Evolutionary conservation across 495 filamentous ascomycete genomes (phyloP).

Genomic region (Penicillium egyptiacum): DNA sequence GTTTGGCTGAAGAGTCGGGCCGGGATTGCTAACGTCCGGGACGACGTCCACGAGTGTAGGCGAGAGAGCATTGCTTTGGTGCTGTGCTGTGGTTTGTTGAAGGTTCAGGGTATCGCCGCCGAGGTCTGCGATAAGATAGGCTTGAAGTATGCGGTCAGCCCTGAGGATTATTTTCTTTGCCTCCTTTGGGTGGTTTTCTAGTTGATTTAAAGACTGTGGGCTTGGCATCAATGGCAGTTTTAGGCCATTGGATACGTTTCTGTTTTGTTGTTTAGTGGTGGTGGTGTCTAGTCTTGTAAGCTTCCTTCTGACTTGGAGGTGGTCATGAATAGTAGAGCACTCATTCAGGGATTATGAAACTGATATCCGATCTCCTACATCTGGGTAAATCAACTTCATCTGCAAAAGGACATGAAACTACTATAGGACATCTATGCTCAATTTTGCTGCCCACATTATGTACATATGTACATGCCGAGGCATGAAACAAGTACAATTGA

Average conservation of each 20-base stretch:
- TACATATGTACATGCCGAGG: background rate
- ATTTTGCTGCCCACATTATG: background rate
- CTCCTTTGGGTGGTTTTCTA: background rate
- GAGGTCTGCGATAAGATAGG: conserved; percentile 11
- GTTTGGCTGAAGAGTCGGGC: conserved; percentile 31
- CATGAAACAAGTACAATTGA: background rate
- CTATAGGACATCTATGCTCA: background rate
- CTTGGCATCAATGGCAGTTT: background rate
- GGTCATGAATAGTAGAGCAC: too few species aligned
- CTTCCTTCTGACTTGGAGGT: too few species aligned
- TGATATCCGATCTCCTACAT: too few species aligned
- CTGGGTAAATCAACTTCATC: too few species aligned
- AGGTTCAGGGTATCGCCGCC: conserved; percentile 1
- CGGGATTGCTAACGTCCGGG: background rate
- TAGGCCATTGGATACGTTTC: background rate
- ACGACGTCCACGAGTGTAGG: background rate
- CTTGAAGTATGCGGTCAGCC: background rate
- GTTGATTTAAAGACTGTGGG: background rate
- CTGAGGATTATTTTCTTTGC: background rate
- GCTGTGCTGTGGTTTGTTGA: background rate
- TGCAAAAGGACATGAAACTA: background rate
- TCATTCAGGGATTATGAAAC: too few species aligned
- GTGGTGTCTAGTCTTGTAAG: too few species aligned
- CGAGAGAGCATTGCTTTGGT: conserved; percentile 12
- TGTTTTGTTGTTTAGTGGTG: background rate